Percentiles rank a stretch among this genome's conserved stretches.
These are phyloP conservation scores for Anisodus tanguticus DNA, from an alignment of 257 asterid species.

Conservation along the genomic window DNA sequence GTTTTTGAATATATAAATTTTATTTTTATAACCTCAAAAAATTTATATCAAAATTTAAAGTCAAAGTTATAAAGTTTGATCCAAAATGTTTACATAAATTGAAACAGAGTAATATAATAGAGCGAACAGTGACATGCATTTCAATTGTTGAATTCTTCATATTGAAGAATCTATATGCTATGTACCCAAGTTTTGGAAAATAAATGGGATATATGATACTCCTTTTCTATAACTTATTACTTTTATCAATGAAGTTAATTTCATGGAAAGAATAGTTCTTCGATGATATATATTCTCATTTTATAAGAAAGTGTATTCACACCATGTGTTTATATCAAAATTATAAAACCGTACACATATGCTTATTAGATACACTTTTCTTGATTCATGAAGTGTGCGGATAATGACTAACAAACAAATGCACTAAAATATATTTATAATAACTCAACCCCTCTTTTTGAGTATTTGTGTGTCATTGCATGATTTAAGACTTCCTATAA, in stretches of 20 bases:
- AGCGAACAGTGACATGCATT: not conserved
- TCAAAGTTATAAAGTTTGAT: too few relatives aligned
- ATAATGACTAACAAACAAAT: not conserved
- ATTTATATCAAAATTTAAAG: too few relatives aligned
- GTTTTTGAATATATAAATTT: too few relatives aligned
- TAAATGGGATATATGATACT: not conserved
- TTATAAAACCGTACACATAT: too few relatives aligned
- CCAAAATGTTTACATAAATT: too few relatives aligned
- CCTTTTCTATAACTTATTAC: not conserved
- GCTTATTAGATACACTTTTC: too few relatives aligned
- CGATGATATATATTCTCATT: not conserved
- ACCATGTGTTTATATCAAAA: not conserved
- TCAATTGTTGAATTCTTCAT: conserved; percentile 5
- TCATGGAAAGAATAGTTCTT: not conserved
- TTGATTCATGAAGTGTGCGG: not conserved
- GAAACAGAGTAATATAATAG: not conserved
- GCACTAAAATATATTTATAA: not conserved
- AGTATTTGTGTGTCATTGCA: not conserved
- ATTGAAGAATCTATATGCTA: not conserved
- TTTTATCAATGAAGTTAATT: not conserved
- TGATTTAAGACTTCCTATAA: too few relatives aligned
- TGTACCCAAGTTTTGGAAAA: not conserved
- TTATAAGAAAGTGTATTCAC: too few relatives aligned
- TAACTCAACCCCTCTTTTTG: not conserved
- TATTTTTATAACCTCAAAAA: too few relatives aligned